These are phyloP conservation scores for Xerocomus spinulosus DNA, from an alignment of 768 basidiomycete genomes.

Conservation along the genomic window DNA sequence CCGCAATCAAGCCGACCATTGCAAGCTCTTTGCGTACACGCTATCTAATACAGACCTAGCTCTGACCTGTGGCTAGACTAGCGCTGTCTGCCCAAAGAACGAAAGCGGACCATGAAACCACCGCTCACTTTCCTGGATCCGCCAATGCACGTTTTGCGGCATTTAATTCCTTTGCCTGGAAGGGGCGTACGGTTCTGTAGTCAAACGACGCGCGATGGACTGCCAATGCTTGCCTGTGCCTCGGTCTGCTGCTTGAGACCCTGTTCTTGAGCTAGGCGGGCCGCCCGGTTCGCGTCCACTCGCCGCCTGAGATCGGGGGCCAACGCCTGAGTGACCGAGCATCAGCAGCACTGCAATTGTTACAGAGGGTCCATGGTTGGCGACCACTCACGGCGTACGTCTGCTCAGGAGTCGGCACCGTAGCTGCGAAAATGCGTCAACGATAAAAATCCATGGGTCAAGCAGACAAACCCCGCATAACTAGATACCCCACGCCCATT, in stretches of 20 bases:
- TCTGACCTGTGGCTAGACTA: no score
- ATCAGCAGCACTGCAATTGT: slow-evolving; percentile 2
- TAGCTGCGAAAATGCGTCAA: slow-evolving; percentile 20
- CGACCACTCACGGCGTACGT: slow-evolving; percentile 30
- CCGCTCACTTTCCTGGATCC: slow-evolving; percentile 20
- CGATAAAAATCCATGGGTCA: slow-evolving; percentile 1
- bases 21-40: slow-evolving; percentile 2
- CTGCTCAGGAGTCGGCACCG: slow-evolving; percentile 35
- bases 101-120: not conserved
- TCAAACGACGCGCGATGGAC: slow-evolving; percentile 1
- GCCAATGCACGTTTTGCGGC: slow-evolving; percentile 33
- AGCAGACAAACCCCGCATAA: slow-evolving; percentile 52
- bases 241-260: slow-evolving; percentile 48
- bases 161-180: slow-evolving; percentile 25
- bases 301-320: slow-evolving; percentile 60
- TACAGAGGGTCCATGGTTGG: no score
- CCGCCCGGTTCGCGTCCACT: slow-evolving; percentile 55
- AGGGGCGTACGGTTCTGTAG: slow-evolving; percentile 4
- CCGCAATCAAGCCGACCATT: no score
- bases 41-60: no score
- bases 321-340: slow-evolving; percentile 41
- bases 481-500: slow-evolving; percentile 49
- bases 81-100: no score
- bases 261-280: slow-evolving; percentile 50
- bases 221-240: slow-evolving; percentile 43